phyloP scores from a whole-genome alignment of 306 rosid genomes.

The Vigna hirtella region DNA sequence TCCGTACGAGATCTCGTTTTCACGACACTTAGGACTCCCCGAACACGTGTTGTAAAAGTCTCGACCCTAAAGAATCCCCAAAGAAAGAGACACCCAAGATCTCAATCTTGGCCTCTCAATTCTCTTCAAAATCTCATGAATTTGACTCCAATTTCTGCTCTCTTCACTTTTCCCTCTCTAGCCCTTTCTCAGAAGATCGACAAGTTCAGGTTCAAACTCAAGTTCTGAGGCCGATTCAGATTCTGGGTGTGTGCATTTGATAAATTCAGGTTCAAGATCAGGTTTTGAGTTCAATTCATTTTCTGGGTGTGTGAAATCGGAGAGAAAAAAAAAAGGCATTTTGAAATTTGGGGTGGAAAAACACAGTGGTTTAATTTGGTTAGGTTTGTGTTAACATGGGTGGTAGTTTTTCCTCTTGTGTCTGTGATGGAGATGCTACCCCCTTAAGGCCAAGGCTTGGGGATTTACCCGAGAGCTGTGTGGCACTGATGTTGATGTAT shows the following conservation, averaged over 20 bases:
- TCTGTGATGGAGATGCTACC: conserved; percentile 53
- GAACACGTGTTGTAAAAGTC: not conserved
- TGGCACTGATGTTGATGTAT: conserved; percentile 68
- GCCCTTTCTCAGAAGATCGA: conserved; percentile 62
- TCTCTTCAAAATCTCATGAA: conserved; percentile 52
- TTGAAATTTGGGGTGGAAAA: not conserved
- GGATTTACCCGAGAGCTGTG: conserved; percentile 85
- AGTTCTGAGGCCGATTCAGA: conserved; percentile 36
- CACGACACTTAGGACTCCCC: conserved; percentile 6
- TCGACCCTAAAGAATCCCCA: not conserved
- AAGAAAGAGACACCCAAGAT: not conserved
- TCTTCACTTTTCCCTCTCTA: conserved; percentile 50
- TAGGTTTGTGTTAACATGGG: conserved; percentile 55
- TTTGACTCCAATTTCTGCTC: conserved; percentile 42
- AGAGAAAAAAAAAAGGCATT: not conserved
- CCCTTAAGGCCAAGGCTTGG: conserved; percentile 63
- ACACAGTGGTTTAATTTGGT: conserved; percentile 13
- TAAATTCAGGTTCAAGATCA: conserved; percentile 68
- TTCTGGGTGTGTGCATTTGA: conserved; percentile 40
- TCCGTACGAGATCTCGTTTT: not conserved
- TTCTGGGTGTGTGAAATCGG: conserved; percentile 34
- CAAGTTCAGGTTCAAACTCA: conserved; percentile 72
- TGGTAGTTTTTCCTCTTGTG: conserved; percentile 59
- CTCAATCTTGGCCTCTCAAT: conserved; percentile 23
- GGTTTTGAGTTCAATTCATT: conserved; percentile 39